Conservation (phyloP, 345 rosid species). For the Nephelium lappaceum region DNA sequence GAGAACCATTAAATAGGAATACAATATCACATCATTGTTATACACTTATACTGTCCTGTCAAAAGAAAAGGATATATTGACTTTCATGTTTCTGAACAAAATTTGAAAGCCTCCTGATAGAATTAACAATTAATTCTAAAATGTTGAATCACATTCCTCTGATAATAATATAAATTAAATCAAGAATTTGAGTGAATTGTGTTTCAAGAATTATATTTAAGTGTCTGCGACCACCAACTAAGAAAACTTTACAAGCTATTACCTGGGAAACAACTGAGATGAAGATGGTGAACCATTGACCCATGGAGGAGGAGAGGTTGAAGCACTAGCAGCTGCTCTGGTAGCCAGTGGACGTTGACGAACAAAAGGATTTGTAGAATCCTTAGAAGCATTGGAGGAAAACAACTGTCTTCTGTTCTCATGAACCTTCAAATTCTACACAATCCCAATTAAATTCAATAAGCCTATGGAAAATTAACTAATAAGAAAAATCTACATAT, state of each 20-base stretch:
- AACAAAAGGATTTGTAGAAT: constrained; percentile 60
- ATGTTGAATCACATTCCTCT: background rate
- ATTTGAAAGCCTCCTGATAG: background rate
- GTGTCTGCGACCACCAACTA: background rate
- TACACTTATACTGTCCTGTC: background rate
- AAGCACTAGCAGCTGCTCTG: constrained; percentile 38
- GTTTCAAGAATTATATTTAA: background rate
- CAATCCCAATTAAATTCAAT: constrained; percentile 1
- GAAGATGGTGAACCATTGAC: constrained; percentile 54
- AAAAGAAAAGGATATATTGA: background rate
- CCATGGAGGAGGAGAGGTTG: constrained; percentile 63
- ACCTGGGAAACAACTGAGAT: constrained; percentile 54
- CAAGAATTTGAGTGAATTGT: background rate
- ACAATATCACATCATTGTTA: background rate
- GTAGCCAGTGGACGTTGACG: constrained; percentile 65
- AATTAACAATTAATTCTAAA: background rate
- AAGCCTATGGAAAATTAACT: constrained; percentile 1
- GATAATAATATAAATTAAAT: background rate
- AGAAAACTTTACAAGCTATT: background rate
- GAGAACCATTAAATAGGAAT: background rate
- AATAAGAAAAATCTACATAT: background rate
- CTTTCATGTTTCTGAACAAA: background rate
- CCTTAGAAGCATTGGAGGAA: constrained; percentile 53
- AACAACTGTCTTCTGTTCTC: constrained; percentile 66
- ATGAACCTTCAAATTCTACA: constrained; percentile 60